Conservation (phyloP, 768 basidiomycete species). For the Cyathus striatus region DNA sequence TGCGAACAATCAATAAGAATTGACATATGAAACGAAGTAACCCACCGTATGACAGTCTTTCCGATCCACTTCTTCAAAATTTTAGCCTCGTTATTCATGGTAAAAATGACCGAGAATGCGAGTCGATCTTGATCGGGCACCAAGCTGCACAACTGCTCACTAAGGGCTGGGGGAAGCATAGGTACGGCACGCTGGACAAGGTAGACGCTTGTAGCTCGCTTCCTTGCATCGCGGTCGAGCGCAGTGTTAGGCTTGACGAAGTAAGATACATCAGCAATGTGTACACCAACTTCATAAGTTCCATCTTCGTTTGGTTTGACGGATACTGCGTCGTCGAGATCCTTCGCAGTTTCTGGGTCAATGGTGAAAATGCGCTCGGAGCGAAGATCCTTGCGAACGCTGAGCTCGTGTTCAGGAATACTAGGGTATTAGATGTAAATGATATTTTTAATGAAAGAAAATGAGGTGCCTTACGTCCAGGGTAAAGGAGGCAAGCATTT, state of each 20-base stretch:
- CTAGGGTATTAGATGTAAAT: slow-evolving; percentile 37
- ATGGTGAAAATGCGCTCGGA: slow-evolving; percentile 86
- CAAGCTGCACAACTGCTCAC: slow-evolving; percentile 91
- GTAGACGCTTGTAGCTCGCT: slow-evolving; percentile 95
- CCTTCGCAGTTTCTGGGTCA: slow-evolving; percentile 85
- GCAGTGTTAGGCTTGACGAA: slow-evolving; percentile 95
- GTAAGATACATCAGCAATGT: slow-evolving; percentile 93
- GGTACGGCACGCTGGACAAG: slow-evolving; percentile 94
- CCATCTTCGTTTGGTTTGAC: slow-evolving; percentile 88
- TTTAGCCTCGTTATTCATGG: slow-evolving; percentile 75
- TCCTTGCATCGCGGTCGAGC: slow-evolving; percentile 96
- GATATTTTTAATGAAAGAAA: slow-evolving; percentile 8
- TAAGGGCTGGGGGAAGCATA: slow-evolving; percentile 93
- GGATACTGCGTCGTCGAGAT: slow-evolving; percentile 93
- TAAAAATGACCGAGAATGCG: slow-evolving; percentile 87
- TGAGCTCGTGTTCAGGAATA: slow-evolving; percentile 85
- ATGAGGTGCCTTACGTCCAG: slow-evolving; percentile 64
- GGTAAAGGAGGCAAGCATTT: slow-evolving; percentile 96
- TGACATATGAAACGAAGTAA: slow-evolving; percentile 2
- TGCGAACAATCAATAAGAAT: slow-evolving; percentile 6
- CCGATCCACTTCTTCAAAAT: slow-evolving; percentile 90
- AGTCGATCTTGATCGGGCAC: slow-evolving; percentile 85
- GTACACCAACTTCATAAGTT: slow-evolving; percentile 89
- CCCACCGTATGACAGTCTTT: slow-evolving; percentile 85
- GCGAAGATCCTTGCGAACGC: slow-evolving; percentile 85